Base-by-base conservation (phyloP, 257 asterid species). In the Verbena officinalis region DNA sequence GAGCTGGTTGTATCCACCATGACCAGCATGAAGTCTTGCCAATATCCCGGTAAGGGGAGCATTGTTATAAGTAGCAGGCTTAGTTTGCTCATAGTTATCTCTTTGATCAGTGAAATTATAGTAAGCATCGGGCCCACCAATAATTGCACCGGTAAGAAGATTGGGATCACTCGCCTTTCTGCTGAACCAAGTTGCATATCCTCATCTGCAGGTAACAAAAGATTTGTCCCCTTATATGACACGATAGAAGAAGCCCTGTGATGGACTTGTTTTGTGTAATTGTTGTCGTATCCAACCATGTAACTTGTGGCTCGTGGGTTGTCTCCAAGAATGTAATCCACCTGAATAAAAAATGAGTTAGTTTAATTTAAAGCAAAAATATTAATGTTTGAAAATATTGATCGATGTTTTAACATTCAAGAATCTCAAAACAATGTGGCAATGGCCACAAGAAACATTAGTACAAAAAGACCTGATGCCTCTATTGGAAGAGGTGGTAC, bases 91-190 rank as follows among this genome's bases (percentile, higher is more conserved):
- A 7, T 86, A 94, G 73, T 94, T 94, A 39, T 94, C 95, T 59
- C 99, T 82, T 77, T 94, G 69, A 71, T 94, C 97, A 43, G 99
- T 97, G 53, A 90, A 94, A 71, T 90, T 94, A 67, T 94, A 97
- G 7, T 94, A 94, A 19, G 99, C 96, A 71, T 88, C 99, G n/a
- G 99, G 99, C 12, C 99, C 97, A 17, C 97, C 99, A 55, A 94
- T 97, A 53, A 90, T 64, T 15, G 97, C 99, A 57, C 99, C 97
- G 0, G 89, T 77, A 1, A 94, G 99, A 56, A 84, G 81, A 76
- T 90, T 94, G 0, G 99, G 99, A 23, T 94, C 97, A 1, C 83
- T 88, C 4, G 72, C 88, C 75, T 83, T 88, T 69, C 99, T 73
- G 70, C 78, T 75, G 51, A 54, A 94, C 99, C 99, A 94, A 21